Evolutionary conservation across 495 filamentous ascomycete species (phyloP), one percentile per base, ranked within the genome.

Genomic region (Apiosordaria backusii): DNA sequence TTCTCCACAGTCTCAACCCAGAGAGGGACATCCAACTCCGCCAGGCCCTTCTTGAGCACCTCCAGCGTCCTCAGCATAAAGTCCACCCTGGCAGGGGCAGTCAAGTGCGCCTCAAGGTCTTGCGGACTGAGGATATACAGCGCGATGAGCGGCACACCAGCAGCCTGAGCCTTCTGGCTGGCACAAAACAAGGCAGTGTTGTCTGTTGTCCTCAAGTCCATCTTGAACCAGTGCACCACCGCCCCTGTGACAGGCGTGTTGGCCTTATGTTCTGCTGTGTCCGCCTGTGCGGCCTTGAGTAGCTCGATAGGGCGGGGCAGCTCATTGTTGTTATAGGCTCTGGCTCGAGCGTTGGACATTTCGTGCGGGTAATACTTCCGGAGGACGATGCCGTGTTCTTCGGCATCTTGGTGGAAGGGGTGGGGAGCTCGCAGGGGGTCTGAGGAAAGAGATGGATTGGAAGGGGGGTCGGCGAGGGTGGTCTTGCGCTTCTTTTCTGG

Each of bases 221-320:
- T 87, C 75, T 96, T 95, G 79, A 93, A 96, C 93, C 93, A 96
- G 78, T 96, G 91, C 5, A 97, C 86, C 0, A 97, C 91, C 0
- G 88, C 87, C 26, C 85, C 80, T 40, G 84, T 83, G 2, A 84
- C 77, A 9, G 73, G 64, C 3, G 88, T 79, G 0, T 76, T 71
- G 25, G 75, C 67, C 0, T 87, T 79, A n/a, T 67, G 67, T 1
- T 76, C 64, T 0, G 75, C 70, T 1, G 87, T 90, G 7, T 85
- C 83, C 25, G 76, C 68, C 18, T 87, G 81, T 0, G 87, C 85
- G 4, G 76, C 73, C 40, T 85, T 72, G 21, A 92, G 80, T 0
- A 77, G 68, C 68, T 90, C 85, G 15, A 95, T 89, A 0, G 93
- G 92, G 2, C 89, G 86, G 54, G 88, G 83, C 2, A 93, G 72